Evolutionary conservation across 306 rosid genomes (phyloP).

Genomic region (Neltuma alba): DNA sequence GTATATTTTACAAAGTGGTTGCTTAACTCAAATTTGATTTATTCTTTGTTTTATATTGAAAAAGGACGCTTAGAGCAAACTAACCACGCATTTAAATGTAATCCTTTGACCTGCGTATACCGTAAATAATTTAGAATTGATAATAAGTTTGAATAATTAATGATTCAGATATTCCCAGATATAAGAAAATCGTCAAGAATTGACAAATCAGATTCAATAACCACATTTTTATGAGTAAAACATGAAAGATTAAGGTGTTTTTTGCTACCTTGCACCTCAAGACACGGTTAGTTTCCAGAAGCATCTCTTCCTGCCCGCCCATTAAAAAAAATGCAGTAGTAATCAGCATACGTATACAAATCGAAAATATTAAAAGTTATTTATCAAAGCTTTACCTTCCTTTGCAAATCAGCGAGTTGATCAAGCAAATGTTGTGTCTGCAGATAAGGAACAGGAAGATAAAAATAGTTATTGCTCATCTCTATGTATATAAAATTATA

Average conservation of each 20-base stretch:
- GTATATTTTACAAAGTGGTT: too few species aligned
- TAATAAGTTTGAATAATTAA: neutral
- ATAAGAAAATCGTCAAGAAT: neutral
- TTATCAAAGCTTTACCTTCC: conserved; percentile 51
- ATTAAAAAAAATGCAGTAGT: conserved; percentile 1
- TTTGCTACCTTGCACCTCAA: conserved; percentile 60
- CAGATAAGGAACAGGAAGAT: conserved; percentile 24
- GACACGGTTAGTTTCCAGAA: conserved; percentile 59
- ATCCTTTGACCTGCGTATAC: neutral
- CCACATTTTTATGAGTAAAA: neutral
- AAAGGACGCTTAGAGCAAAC: neutral
- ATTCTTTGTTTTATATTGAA: neutral
- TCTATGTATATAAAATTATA: neutral
- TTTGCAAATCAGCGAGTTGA: conserved; percentile 61
- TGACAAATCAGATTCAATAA: conserved; percentile 2
- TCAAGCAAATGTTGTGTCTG: conserved; percentile 71
- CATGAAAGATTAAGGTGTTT: neutral
- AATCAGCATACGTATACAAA: neutral
- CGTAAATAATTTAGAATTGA: neutral
- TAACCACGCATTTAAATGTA: neutral
- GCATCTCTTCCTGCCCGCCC: conserved; percentile 61
- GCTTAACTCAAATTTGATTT: conserved; percentile 3
- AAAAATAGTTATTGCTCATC: neutral
- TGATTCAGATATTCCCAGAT: neutral
- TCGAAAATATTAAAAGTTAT: neutral